Evolutionary conservation across 176 grass and related monocot genomes (phyloP).

Genomic region (Musa schizocarpa): DNA sequence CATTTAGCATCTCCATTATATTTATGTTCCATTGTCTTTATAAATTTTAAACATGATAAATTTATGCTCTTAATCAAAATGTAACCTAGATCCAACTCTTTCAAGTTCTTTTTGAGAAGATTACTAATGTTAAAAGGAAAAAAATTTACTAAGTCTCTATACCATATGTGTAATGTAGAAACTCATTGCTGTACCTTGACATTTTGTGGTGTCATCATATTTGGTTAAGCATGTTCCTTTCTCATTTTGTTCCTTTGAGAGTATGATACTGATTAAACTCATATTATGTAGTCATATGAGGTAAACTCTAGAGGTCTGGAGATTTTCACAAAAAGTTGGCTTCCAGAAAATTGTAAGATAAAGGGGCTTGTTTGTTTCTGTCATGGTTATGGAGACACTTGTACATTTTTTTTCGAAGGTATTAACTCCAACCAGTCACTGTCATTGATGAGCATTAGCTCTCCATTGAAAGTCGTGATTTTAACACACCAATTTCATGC

Average conservation of each 20-base stretch:
- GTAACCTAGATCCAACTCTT: background rate
- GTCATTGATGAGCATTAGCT: background rate
- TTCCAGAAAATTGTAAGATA: constrained; percentile 47
- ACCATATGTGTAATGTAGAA: background rate
- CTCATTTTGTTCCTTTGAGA: background rate
- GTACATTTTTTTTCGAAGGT: constrained; percentile 99
- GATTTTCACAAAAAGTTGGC: constrained; percentile 93
- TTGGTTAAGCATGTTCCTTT: background rate
- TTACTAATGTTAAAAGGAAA: background rate
- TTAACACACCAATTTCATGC: background rate
- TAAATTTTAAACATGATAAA: background rate
- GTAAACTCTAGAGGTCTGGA: constrained; percentile 78
- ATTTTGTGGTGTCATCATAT: background rate
- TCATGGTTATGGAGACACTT: constrained; percentile 95
- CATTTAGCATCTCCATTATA: background rate
- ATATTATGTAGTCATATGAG: constrained; percentile 51
- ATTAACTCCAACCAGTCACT: constrained; percentile 23
- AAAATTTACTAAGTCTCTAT: background rate
- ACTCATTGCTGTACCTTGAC: background rate
- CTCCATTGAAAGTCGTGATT: background rate
- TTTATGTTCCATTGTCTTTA: background rate
- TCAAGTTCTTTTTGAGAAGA: background rate
- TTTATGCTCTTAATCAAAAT: background rate
- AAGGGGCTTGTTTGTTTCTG: constrained; percentile 89
- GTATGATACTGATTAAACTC: constrained; percentile 4